Evolutionary conservation across 768 basidiomycete genomes (phyloP), one percentile per base, ranked within the genome.

Genomic region (Pleurotus giganteus): DNA sequence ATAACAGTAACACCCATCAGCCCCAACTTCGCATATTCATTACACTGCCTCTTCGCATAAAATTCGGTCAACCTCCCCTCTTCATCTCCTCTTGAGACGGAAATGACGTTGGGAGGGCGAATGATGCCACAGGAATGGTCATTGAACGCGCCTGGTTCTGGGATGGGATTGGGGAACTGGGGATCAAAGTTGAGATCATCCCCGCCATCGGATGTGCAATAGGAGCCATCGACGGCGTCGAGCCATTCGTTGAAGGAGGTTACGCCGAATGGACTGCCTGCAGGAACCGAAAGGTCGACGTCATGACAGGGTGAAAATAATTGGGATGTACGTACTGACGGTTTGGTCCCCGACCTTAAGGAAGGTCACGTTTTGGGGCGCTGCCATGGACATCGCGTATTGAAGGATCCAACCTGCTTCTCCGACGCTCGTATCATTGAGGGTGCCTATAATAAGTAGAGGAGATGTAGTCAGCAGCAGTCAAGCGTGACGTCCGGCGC

Each of bases 21-120:
- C 26, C 76, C 79, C 19, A 81, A 69, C 52, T 81, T 81, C 5
- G 56, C 79, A 54, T 77, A 80, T 59, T 81, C 79, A 12, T 57
- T 59, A 61, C 80, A 81, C 57, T 80, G 78, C 24, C 78, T 69
- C 59, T 34, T n/a, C 66, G 65, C 23, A 57, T 74, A 79, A 39
- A 60, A 59, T 21, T 58, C 29, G 9, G 72, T 63, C 42, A 76
- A 61, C 7, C 66, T 66, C 7, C 67, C 68, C 53, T 80, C 79
- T 31, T 72, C 61, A 47, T 66, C 65, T 42, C 62, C 68, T 43
- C 76, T 72, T 0, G 76, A 78, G 12, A 68, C 72, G 11, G 74
- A 75, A 6, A 78, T 68, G 41, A 78, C 77, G 49, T 73, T 68
- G n/a, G 78, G 66, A 11, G 70, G 68, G 31, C 61, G 65, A 31